These are phyloP conservation scores for Melanogaster broomeanus DNA, from an alignment of 768 basidiomycete species.

Conservation along the genomic window DNA sequence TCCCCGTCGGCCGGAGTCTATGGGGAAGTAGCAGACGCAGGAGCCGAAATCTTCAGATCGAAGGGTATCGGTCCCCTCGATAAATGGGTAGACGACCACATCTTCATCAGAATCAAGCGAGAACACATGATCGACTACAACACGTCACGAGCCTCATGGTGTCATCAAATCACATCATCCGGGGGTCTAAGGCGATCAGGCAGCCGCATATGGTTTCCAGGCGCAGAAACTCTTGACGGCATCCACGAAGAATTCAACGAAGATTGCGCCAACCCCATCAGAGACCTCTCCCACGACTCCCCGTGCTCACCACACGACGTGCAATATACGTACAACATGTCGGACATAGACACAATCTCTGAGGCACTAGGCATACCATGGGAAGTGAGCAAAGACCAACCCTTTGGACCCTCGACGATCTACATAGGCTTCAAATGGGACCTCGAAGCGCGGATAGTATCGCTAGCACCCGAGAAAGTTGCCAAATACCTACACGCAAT, in stretches of 20 bases:
- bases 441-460: constrained; percentile 20
- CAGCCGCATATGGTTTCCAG: too few species aligned
- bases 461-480: constrained; percentile 23
- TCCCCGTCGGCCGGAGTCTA: constrained; percentile 4
- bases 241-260: constrained; percentile 34
- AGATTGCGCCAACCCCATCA: constrained; percentile 21
- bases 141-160: too few species aligned
- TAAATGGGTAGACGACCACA: too few species aligned
- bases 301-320: constrained; percentile 20
- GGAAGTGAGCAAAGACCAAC: constrained; percentile 29
- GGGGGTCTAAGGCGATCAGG: too few species aligned
- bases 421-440: too few species aligned
- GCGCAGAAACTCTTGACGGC: too few species aligned
- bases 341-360: constrained; percentile 40
- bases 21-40: neutral
- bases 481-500: constrained; percentile 31
- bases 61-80: too few species aligned
- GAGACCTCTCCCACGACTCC: constrained; percentile 22
- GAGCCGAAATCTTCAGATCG: too few species aligned
- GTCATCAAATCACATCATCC: too few species aligned
- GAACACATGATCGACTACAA: too few species aligned
- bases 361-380: constrained; percentile 32
- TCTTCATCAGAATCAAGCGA: too few species aligned
- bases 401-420: constrained; percentile 20
- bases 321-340: constrained; percentile 19